Conservation (phyloP, 371 early-diverging fungal species). For the Lichtheimia ramosa region DNA sequence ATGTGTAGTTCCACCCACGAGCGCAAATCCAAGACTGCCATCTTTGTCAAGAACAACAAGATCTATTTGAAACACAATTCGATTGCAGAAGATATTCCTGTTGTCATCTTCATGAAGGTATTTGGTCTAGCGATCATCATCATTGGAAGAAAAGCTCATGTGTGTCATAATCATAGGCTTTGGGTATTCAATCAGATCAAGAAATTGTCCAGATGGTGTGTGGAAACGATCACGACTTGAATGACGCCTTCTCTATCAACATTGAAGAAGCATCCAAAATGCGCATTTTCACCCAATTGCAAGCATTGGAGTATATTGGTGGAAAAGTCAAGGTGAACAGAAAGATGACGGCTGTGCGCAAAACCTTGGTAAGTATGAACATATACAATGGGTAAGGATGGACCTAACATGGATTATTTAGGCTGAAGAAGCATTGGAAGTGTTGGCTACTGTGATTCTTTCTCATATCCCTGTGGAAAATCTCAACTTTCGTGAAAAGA, state of each 20-base stretch:
- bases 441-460: conserved; percentile 91
- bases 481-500: conserved; percentile 92
- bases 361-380: conserved; percentile 39
- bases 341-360: conserved; percentile 55
- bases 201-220: conserved; percentile 96
- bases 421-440: conserved; percentile 92
- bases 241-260: conserved; percentile 87
- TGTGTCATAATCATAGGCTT: conserved; percentile 54
- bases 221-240: conserved; percentile 80
- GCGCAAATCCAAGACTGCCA: conserved; percentile 96
- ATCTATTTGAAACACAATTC: conserved; percentile 96
- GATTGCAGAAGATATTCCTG: conserved; percentile 91
- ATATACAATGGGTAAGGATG: neutral
- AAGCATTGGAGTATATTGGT: conserved; percentile 93
- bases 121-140: neutral
- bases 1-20: conserved; percentile 89
- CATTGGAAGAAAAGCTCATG: neutral
- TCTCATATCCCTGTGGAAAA: conserved; percentile 95
- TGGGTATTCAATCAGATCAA: conserved; percentile 95
- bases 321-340: conserved; percentile 73
- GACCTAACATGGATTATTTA: conserved; percentile 8
- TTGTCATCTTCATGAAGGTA: conserved; percentile 81
- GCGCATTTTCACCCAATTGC: conserved; percentile 85
- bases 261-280: conserved; percentile 86
- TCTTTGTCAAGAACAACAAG: conserved; percentile 78